These are phyloP conservation scores for Cinnamomum chago DNA, from an alignment of 164 flowering plant genomes.

Conservation along the genomic window DNA sequence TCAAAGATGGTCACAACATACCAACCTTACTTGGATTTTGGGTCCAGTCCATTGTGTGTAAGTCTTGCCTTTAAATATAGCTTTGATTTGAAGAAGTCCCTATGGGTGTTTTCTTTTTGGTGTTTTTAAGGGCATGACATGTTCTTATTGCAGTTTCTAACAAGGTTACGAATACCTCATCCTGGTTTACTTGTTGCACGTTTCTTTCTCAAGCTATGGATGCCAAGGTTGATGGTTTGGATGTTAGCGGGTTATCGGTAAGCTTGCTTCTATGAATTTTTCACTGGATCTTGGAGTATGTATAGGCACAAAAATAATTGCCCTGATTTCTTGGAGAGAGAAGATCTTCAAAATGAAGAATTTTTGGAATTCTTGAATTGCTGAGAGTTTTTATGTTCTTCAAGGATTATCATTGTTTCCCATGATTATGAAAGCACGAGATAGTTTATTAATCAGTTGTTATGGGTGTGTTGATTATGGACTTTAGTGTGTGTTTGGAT, in stretches of 20 bases:
- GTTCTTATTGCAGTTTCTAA: conserved; percentile 18
- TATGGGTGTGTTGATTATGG: too few relatives aligned
- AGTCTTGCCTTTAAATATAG: conserved; percentile 4
- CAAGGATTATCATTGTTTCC: too few relatives aligned
- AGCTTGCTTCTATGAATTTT: conserved; percentile 1
- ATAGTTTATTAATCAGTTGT: too few relatives aligned
- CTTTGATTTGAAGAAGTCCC: not conserved
- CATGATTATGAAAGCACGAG: too few relatives aligned
- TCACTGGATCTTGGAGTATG: too few relatives aligned
- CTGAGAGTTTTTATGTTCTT: too few relatives aligned
- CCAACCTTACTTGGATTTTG: conserved; percentile 20
- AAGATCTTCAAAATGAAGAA: too few relatives aligned
- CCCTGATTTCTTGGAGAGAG: too few relatives aligned
- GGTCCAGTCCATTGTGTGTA: conserved; percentile 21
- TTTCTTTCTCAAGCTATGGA: conserved; percentile 6
- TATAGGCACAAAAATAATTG: too few relatives aligned
- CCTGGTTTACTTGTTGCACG: conserved; percentile 14
- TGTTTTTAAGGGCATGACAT: not conserved
- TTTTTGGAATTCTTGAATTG: too few relatives aligned
- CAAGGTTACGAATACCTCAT: conserved; percentile 14
- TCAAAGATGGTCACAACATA: conserved; percentile 21
- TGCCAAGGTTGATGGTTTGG: conserved; percentile 22
- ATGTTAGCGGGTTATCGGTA: conserved; percentile 23
- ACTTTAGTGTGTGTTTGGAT: too few relatives aligned
- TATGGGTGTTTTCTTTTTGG: not conserved